Evolutionary conservation across 2,329 filamentous ascomycete genomes (phyloP).

Genomic region (Aphanoascus verrucosus): DNA sequence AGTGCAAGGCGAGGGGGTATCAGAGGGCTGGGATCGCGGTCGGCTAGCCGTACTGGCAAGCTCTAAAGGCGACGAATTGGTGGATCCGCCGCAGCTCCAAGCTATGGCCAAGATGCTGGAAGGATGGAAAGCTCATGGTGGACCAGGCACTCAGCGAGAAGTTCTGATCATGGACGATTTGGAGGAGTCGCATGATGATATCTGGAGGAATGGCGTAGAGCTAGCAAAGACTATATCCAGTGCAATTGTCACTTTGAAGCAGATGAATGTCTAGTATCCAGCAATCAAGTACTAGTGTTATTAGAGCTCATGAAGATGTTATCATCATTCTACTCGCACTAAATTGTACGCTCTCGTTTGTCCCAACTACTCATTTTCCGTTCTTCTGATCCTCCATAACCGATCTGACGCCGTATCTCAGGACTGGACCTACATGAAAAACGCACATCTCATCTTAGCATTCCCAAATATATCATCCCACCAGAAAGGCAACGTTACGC

Average conservation of each 20-base stretch:
- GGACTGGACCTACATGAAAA: constrained; percentile 8
- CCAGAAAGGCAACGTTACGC: constrained; percentile 3
- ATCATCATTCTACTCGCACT: neutral
- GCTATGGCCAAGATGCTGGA: constrained; percentile 43
- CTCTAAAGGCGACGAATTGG: constrained; percentile 33
- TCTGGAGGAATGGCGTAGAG: constrained; percentile 33
- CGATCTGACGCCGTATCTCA: neutral
- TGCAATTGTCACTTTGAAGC: constrained; percentile 24
- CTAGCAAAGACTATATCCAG: constrained; percentile 30
- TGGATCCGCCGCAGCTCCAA: constrained; percentile 30
- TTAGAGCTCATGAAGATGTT: neutral
- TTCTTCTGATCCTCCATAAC: neutral
- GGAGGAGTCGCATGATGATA: constrained; percentile 32
- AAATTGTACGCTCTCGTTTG: neutral
- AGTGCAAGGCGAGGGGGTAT: constrained; percentile 21
- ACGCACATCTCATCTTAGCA: constrained; percentile 9
- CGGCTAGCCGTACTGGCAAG: constrained; percentile 32
- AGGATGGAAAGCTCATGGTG: constrained; percentile 38
- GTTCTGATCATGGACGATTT: constrained; percentile 32
- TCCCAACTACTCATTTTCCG: neutral
- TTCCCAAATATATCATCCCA: constrained; percentile 15
- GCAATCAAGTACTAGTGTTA: neutral
- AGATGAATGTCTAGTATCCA: constrained; percentile 17
- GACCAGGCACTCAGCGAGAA: constrained; percentile 32
- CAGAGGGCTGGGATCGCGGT: constrained; percentile 29